Evolutionary conservation across 371 early-diverging fungal species (phyloP).

Genomic region (Smittium mucronatum): DNA sequence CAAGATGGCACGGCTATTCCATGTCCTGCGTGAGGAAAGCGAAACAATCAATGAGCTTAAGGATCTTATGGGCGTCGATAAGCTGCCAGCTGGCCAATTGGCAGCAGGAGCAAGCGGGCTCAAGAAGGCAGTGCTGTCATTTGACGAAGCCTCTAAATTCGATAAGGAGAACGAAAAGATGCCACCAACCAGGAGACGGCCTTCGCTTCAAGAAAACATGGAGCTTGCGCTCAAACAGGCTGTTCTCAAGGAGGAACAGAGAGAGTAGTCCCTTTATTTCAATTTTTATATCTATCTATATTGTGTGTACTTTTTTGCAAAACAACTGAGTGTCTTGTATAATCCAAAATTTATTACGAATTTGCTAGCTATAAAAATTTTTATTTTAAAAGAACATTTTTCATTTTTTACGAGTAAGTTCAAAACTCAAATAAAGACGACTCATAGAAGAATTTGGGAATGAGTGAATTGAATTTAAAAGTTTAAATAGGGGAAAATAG

Average conservation of each 20-base stretch:
- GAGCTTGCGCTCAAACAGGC: background rate
- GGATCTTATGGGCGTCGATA: conserved; percentile 63
- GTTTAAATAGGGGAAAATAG: too few species aligned
- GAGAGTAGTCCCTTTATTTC: background rate
- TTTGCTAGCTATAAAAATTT: too few species aligned
- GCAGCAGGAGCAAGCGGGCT: conserved; percentile 85
- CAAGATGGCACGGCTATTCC: conserved; percentile 76
- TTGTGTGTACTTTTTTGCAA: too few species aligned
- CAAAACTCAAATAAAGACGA: too few species aligned
- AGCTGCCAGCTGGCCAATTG: conserved; percentile 70
- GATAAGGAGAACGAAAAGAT: conserved; percentile 85
- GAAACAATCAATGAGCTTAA: conserved; percentile 89
- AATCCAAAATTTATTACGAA: too few species aligned
- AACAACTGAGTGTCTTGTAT: too few species aligned
- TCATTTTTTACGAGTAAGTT: too few species aligned
- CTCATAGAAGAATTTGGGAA: too few species aligned
- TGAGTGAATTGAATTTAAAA: too few species aligned
- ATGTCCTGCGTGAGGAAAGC: conserved; percentile 73
- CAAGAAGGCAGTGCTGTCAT: conserved; percentile 68
- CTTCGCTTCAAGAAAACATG: conserved; percentile 3
- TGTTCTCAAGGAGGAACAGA: background rate
- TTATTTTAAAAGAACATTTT: background rate
- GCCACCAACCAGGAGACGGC: conserved; percentile 45
- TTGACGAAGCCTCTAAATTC: conserved; percentile 79
- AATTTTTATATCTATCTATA: too few species aligned